These are phyloP conservation scores for Populus hybrid DNA, from an alignment of 441 rosid genomes.

Conservation along the genomic window DNA sequence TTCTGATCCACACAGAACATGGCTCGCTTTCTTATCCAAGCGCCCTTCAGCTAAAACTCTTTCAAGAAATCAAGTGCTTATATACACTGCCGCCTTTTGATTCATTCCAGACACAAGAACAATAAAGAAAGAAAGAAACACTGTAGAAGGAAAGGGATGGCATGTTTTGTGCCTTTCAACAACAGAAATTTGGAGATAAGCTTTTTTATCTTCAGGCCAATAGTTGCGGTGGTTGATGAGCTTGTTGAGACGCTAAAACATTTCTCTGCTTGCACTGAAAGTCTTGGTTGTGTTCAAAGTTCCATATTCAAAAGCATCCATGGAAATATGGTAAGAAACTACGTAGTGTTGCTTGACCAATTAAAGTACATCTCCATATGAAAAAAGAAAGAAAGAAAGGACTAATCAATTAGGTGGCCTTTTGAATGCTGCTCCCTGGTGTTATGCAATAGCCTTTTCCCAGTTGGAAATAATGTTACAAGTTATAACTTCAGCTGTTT, in stretches of 20 bases:
- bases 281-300: constrained; percentile 54
- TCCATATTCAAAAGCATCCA: constrained; percentile 60
- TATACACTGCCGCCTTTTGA: neutral
- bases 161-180: constrained; percentile 53
- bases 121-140: neutral
- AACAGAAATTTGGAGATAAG: constrained; percentile 38
- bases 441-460: too few species aligned
- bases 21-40: neutral
- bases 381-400: too few species aligned
- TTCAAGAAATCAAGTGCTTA: too few species aligned
- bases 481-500: too few species aligned
- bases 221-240: constrained; percentile 38
- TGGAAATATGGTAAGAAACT: constrained; percentile 47
- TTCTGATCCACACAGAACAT: neutral
- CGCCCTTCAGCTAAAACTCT: neutral
- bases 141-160: constrained; percentile 19
- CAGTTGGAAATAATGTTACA: too few species aligned
- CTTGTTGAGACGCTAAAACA: constrained; percentile 36
- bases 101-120: neutral
- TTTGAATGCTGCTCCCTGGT: too few species aligned
- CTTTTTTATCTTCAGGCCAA: constrained; percentile 45
- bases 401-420: too few species aligned
- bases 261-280: constrained; percentile 31
- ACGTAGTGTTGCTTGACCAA: neutral
- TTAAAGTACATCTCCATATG: too few species aligned